Evolutionary conservation across 2,329 filamentous ascomycete species (phyloP).

Genomic region (Nemania sp.): DNA sequence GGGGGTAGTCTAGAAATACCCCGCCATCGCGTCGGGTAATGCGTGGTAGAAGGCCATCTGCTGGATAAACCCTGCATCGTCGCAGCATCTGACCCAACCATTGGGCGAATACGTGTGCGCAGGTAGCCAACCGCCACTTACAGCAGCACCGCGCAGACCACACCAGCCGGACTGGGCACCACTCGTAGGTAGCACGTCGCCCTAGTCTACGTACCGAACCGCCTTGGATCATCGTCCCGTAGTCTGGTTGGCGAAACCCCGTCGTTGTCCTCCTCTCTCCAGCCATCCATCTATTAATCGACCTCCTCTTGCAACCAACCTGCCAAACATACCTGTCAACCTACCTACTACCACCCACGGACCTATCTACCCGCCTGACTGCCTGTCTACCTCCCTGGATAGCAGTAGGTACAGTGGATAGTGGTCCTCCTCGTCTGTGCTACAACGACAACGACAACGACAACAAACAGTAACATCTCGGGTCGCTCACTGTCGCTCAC

Average conservation of each 20-base stretch:
- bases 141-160: background rate
- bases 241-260: background rate
- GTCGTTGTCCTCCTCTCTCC: conserved; percentile 6
- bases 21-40: conserved; percentile 17
- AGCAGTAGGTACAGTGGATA: background rate
- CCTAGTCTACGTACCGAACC: background rate
- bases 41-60: background rate
- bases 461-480: background rate
- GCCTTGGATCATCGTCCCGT: background rate
- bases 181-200: no score
- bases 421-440: background rate
- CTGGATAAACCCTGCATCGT: conserved; percentile 3
- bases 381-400: no score
- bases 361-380: no score
- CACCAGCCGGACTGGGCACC: conserved; percentile 4
- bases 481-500: background rate
- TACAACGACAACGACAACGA: no score
- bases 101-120: conserved; percentile 15
- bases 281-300: background rate
- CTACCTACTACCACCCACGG: no score
- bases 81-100: conserved; percentile 1
- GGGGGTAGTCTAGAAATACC: background rate
- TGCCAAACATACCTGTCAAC: no score
- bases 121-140: background rate
- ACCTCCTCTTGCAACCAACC: background rate